Base-by-base conservation (phyloP, 73 alveolate genomes). In the Blepharisma stoltei region DNA sequence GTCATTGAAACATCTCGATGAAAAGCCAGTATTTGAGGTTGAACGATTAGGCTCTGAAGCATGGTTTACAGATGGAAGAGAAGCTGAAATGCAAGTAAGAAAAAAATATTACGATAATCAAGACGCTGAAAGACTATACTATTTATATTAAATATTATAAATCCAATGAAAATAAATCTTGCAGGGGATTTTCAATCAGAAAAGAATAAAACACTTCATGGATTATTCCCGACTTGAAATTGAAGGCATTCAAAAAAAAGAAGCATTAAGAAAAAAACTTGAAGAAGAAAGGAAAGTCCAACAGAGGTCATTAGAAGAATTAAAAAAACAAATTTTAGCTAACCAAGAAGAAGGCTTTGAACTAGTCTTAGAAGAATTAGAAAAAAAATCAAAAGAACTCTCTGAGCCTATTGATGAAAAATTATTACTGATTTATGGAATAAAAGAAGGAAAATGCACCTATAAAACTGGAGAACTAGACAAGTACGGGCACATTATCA, bases 11-110 rank as follows among this genome's bases (percentile, higher is more conserved):
- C 92, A 88, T 76, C 81, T 94, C 37, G 99, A 94, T 85, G 99
- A 94, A 68, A 70, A 97, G 23, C 97, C 97, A 0, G 91, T 94
- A 7, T 84, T 86, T 54, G 98, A 92, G 67, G 92, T 90, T 53
- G 99, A 94, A 55, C 79, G 98, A 53, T 53, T 92, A 0, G 94
- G 93, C 9, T 85, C 92, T 6, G 86, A 92, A 73, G 99, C 99
- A 7, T 94, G 91, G 89, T 81, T 83, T 8, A 77, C 77, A 44
- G 97, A 97, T 55, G 99, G 99, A 47, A 71, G 54, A 44, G 88
- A 84, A n/a, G 94, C 88, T 5, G 98, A 94, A 68, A 66, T 46
- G 67, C 86, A 92, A 80, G 97, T 87, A 52, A 78, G 95, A 54
- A 85, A 83, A 83, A 75, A 81, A 65, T 83, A 89, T 49, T 54